These are phyloP conservation scores for Ustilago crameri DNA, from an alignment of 1,284 basidiomycete genomes.

Conservation along the genomic window DNA sequence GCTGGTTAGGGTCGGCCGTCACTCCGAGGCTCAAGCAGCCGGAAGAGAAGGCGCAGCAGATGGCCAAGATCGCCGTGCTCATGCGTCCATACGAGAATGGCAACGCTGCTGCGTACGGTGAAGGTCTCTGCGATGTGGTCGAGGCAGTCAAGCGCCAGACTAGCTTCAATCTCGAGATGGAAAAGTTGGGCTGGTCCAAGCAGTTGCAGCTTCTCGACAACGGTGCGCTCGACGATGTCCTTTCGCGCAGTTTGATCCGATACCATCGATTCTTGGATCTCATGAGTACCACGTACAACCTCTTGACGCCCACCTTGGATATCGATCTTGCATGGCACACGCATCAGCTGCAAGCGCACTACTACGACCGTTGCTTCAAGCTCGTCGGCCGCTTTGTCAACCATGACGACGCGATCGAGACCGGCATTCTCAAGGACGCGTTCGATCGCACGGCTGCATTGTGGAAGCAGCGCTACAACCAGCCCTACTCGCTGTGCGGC, in stretches of 20 bases:
- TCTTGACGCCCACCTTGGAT: conserved; percentile 56
- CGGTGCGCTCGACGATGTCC: conserved; percentile 27
- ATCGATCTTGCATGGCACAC: conserved; percentile 63
- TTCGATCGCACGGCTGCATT: conserved; percentile 51
- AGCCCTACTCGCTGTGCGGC: conserved; percentile 55
- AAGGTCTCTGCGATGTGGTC: conserved; percentile 42
- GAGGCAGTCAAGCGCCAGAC: conserved; percentile 46
- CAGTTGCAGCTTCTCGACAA: conserved; percentile 23
- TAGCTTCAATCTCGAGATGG: conserved; percentile 45
- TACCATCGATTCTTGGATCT: conserved; percentile 55
- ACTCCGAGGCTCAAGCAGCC: conserved; percentile 15
- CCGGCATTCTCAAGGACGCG: conserved; percentile 43
- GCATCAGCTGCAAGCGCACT: conserved; percentile 44
- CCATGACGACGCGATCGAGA: conserved; percentile 58
- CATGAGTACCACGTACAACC: conserved; percentile 7
- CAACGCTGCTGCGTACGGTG: conserved; percentile 41
- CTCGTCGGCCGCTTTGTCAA: conserved; percentile 57
- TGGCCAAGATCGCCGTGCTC: conserved; percentile 35
- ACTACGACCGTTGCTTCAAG: conserved; percentile 39
- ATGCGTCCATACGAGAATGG: conserved; percentile 42
- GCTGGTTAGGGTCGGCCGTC: conserved; percentile 20
- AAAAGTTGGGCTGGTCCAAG: conserved; percentile 47
- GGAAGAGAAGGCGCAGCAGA: conserved; percentile 25
- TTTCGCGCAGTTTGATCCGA: conserved; percentile 43
- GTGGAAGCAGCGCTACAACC: conserved; percentile 45